Evolutionary conservation across 495 filamentous ascomycete genomes (phyloP).

Genomic region (Aspergillus funiculosus): DNA sequence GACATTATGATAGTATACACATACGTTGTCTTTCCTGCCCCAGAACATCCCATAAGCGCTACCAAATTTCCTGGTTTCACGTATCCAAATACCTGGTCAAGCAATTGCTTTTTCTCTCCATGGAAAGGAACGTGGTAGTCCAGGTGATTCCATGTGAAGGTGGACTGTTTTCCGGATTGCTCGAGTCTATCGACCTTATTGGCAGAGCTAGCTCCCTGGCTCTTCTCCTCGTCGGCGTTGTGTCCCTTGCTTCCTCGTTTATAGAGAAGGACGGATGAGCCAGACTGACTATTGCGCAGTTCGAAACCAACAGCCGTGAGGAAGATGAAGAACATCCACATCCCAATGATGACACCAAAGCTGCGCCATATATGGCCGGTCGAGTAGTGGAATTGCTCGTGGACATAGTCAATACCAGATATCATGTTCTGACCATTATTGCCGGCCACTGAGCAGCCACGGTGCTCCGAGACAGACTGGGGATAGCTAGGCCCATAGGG

Average conservation of each 20-base stretch:
- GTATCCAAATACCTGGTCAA: conserved; percentile 70
- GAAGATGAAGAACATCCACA: conserved; percentile 65
- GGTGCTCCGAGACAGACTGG: conserved; percentile 52
- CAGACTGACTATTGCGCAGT: conserved; percentile 55
- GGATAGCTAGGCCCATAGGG: conserved; percentile 57
- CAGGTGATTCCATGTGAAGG: conserved; percentile 55
- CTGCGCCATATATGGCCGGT: conserved; percentile 66
- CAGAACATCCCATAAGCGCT: conserved; percentile 75
- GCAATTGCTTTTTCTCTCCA: conserved; percentile 48
- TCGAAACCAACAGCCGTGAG: conserved; percentile 62
- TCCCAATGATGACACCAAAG: conserved; percentile 71
- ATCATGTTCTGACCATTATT: conserved; percentile 53
- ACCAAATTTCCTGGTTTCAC: conserved; percentile 75
- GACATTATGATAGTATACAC: conserved; percentile 46
- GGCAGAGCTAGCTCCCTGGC: conserved; percentile 7
- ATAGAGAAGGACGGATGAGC: conserved; percentile 57
- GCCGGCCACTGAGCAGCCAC: conserved; percentile 67
- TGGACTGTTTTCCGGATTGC: conserved; percentile 29
- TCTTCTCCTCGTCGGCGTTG: conserved; percentile 26
- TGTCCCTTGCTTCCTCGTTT: conserved; percentile 48
- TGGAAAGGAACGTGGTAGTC: conserved; percentile 60
- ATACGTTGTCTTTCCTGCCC: conserved; percentile 80
- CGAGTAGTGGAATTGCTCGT: conserved; percentile 57
- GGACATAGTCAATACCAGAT: conserved; percentile 58
- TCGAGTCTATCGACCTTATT: conserved; percentile 20